Base-by-base conservation (phyloP, 2,329 filamentous ascomycete genomes). In the Phaeoacremonium minimum region DNA sequence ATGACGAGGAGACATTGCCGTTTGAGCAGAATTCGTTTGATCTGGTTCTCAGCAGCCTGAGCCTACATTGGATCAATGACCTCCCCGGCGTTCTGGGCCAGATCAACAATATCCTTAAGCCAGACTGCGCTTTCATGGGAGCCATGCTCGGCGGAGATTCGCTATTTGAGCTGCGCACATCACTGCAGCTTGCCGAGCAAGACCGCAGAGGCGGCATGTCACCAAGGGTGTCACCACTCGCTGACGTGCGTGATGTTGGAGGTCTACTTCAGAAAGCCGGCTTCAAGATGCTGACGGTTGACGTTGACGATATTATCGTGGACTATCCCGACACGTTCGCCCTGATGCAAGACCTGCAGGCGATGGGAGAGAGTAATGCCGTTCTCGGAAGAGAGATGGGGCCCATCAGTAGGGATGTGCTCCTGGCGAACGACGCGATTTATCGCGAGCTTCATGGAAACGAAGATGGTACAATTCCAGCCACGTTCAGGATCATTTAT, bases 61-160 rank as follows among this genome's bases (percentile, higher is more conserved):
- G 85, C 40, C 71, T 98, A 57, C 93, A 98, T 63, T 98, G 93
- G 93, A 85, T 96, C 70, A 98, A 98, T 58, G 88, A 98, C 59
- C 77, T 98, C 5, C 93, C 93, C 0, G 86, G 85, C 2, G 69
- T 94, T 9, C 73, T 98, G 3, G 72, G 81, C 2, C 87, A 95
- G 55, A 84, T 96, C 56, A 95, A 95, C 67, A 75, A 77, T 46
- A 69, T 94, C 20, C 74, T 98, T 17, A 95, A 94, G 61, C 89
- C 91, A 0, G 93, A 98, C 58, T 75, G 77, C 38, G 89, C 94
- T 2, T 95, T 98, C 55, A 82, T 98, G 32, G 91, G 86, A 12
- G 91, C 91, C 47, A 98, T 98, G 90, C 83, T 95, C 42, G 93
- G 93, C 38, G 93, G 93, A 1, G 93, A 98, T 60, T 91, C 87